These are phyloP conservation scores for Phytophthora aleatoria DNA, from an alignment of 352 stramenopile genomes.

Conservation along the genomic window DNA sequence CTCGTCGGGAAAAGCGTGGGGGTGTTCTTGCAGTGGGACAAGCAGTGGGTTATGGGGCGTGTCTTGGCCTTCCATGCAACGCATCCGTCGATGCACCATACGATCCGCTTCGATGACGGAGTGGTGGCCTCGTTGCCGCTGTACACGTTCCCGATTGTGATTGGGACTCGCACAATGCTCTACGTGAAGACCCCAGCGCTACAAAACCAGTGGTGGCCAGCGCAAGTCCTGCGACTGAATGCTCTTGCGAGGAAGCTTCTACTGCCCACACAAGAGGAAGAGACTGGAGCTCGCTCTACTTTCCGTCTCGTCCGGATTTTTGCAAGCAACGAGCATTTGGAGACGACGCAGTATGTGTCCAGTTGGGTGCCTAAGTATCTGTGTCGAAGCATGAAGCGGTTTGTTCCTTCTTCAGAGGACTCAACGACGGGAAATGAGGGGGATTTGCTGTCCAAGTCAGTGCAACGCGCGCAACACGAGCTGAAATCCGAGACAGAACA, in stretches of 20 bases:
- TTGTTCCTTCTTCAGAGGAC: conserved; percentile 14
- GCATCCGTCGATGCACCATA: conserved; percentile 56
- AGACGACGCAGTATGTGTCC: conserved; percentile 55
- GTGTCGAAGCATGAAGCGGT: conserved; percentile 56
- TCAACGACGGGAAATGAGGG: conserved; percentile 10
- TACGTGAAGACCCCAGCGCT: conserved; percentile 70
- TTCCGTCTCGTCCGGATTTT: conserved; percentile 77
- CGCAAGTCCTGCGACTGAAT: conserved; percentile 73
- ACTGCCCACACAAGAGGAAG: conserved; percentile 41
- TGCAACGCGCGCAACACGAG: conserved; percentile 35
- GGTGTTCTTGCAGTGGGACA: conserved; percentile 75
- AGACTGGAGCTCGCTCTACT: conserved; percentile 31
- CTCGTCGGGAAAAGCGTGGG: conserved; percentile 73
- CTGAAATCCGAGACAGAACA: conserved; percentile 26
- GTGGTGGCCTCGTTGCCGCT: conserved; percentile 61
- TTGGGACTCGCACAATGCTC: conserved; percentile 67
- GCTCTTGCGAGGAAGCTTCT: conserved; percentile 57
- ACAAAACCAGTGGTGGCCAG: conserved; percentile 77
- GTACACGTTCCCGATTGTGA: conserved; percentile 70
- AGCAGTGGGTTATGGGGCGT: conserved; percentile 78
- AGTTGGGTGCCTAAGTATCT: conserved; percentile 82
- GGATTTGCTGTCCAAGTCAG: conserved; percentile 26
- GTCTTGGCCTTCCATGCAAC: conserved; percentile 64
- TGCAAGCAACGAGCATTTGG: conserved; percentile 23
- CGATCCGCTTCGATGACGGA: conserved; percentile 77